Evolutionary conservation across 2,329 filamentous ascomycete species (phyloP).

Genomic region (Aspergillus pseudoviridinutans): DNA sequence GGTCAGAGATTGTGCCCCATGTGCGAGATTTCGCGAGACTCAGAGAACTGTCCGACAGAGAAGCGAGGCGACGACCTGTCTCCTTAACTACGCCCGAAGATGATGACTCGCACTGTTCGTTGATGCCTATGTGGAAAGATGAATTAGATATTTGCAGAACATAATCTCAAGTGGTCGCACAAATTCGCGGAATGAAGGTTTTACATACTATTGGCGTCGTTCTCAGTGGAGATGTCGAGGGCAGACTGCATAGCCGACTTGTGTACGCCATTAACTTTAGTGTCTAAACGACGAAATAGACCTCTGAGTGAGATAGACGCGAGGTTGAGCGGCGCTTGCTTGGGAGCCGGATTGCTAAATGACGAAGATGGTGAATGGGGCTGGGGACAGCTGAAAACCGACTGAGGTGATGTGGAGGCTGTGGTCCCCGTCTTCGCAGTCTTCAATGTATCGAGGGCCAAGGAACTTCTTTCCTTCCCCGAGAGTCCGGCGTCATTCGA

Average conservation of each 20-base stretch:
- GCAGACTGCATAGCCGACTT: not conserved
- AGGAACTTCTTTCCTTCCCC: not conserved
- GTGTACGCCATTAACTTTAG: not conserved
- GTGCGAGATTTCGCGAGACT: not conserved
- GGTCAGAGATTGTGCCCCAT: not conserved
- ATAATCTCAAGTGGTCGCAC: not conserved
- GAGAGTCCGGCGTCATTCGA: not conserved
- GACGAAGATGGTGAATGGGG: conserved; percentile 33
- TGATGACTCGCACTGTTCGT: not conserved
- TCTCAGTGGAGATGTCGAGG: not conserved
- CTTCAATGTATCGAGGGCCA: not conserved
- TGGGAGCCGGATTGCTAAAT: not conserved
- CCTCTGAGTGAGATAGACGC: not conserved
- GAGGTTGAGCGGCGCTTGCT: not conserved
- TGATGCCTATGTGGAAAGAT: not conserved
- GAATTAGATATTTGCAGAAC: not conserved
- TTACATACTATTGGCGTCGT: not conserved
- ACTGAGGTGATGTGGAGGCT: not conserved
- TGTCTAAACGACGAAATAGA: not conserved
- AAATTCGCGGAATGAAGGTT: not conserved
- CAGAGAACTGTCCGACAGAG: not conserved
- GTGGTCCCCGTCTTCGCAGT: not conserved
- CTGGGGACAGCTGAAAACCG: not conserved
- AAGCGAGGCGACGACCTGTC: not conserved
- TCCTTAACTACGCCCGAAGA: not conserved